Evolutionary conservation across 2,329 filamentous ascomycete species (phyloP).

Genomic region (Phaeosphaeria sp.): DNA sequence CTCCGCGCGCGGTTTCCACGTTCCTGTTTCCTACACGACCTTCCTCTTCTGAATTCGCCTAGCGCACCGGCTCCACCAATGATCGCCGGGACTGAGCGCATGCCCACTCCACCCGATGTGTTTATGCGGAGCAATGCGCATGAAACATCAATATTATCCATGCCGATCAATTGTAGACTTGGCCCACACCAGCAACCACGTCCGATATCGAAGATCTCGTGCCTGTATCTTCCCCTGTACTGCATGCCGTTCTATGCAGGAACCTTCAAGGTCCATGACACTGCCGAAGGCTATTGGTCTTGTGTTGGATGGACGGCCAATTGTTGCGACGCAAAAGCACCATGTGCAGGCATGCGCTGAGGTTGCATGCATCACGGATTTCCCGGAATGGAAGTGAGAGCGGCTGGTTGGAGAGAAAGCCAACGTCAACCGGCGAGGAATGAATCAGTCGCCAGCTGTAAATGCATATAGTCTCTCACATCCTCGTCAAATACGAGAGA

Average conservation of each 20-base stretch:
- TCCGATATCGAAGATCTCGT: conserved; percentile 9
- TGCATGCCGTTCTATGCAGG: neutral
- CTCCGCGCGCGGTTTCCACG: neutral
- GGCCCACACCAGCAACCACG: conserved; percentile 6
- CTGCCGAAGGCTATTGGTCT: conserved; percentile 1
- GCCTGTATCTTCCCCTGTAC: neutral
- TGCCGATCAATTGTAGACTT: conserved; percentile 9
- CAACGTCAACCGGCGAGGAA: neutral
- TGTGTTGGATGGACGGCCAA: conserved; percentile 6
- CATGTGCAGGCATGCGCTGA: conserved; percentile 13
- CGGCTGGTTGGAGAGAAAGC: neutral
- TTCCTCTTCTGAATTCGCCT: conserved; percentile 24
- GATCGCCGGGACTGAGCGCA: conserved; percentile 9
- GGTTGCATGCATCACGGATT: conserved; percentile 10
- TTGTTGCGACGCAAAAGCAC: neutral
- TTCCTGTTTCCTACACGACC: conserved; percentile 10
- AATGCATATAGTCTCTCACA: neutral
- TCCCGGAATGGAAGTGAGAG: conserved; percentile 3
- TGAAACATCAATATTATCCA: conserved; percentile 4
- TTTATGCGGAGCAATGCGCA: neutral
- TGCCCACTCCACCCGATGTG: conserved; percentile 12
- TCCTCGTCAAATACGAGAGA: neutral
- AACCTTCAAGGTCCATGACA: conserved; percentile 5
- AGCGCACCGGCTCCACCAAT: conserved; percentile 19
- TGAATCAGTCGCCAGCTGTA: neutral